Evolutionary conservation across 305 asterid genomes (phyloP).

Genomic region (Fraxinus xanthoxyloides): DNA sequence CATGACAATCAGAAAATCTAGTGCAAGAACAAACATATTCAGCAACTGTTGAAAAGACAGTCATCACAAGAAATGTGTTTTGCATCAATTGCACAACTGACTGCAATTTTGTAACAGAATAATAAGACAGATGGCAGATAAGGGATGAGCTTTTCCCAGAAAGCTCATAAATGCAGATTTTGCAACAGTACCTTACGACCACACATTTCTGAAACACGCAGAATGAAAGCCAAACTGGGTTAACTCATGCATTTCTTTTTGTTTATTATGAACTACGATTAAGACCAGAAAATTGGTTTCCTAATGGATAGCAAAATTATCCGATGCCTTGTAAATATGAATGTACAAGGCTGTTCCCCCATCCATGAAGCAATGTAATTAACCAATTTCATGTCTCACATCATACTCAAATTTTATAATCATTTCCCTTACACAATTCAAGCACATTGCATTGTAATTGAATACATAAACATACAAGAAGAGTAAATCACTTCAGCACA

Average conservation of each 20-base stretch:
- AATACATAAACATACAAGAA: background rate
- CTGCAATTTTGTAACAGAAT: background rate
- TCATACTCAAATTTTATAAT: background rate
- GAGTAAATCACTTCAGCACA: background rate
- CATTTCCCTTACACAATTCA: background rate
- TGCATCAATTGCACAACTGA: background rate
- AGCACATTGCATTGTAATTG: background rate
- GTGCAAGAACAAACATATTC: background rate
- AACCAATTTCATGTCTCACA: background rate
- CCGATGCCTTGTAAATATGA: background rate
- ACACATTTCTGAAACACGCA: background rate
- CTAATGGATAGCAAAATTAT: background rate
- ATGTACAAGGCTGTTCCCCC: background rate
- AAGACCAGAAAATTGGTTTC: background rate
- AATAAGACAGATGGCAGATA: background rate
- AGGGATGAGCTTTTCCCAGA: background rate
- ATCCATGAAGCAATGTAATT: constrained; percentile 3
- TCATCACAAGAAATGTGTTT: background rate
- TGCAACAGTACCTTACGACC: background rate
- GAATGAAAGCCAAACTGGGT: background rate
- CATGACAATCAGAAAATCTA: background rate
- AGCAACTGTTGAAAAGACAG: background rate
- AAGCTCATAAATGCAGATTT: background rate
- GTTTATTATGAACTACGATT: background rate
- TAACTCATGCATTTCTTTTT: background rate